Evolutionary conservation across 805 yeast genomes (phyloP).

Genomic region (Pichia insulana): DNA sequence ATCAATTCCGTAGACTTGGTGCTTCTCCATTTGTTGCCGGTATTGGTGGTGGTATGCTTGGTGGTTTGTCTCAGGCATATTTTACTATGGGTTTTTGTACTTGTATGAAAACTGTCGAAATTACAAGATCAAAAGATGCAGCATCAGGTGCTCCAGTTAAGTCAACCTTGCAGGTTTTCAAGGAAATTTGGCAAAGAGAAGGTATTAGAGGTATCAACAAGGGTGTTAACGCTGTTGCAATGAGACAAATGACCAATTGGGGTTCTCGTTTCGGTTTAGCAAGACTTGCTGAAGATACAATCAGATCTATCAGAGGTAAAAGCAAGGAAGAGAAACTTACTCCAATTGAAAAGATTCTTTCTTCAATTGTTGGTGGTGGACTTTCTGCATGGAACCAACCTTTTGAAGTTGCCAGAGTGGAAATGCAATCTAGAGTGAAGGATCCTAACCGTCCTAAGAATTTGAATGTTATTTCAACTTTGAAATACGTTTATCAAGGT

Average conservation of each 20-base stretch:
- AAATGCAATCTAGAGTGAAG: slow-evolving; percentile 90
- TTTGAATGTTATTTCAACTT: slow-evolving; percentile 65
- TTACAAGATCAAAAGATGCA: slow-evolving; percentile 78
- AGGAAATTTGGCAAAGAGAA: slow-evolving; percentile 72
- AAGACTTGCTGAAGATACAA: slow-evolving; percentile 81
- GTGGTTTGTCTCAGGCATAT: slow-evolving; percentile 96
- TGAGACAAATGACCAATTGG: slow-evolving; percentile 98
- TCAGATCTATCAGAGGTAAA: slow-evolving; percentile 54
- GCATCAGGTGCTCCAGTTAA: slow-evolving; percentile 58
- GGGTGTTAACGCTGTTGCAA: slow-evolving; percentile 98
- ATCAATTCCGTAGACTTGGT: slow-evolving; percentile 57
- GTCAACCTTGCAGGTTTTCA: slow-evolving; percentile 78
- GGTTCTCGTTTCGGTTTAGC: slow-evolving; percentile 94
- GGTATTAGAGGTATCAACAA: slow-evolving; percentile 93
- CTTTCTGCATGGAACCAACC: slow-evolving; percentile 98
- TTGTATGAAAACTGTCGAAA: slow-evolving; percentile 98
- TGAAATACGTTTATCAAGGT: slow-evolving; percentile 71
- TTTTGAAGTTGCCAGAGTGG: slow-evolving; percentile 94
- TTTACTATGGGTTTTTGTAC: slow-evolving; percentile 97
- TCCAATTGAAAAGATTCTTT: slow-evolving; percentile 73
- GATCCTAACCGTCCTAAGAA: slow-evolving; percentile 96
- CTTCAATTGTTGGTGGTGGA: slow-evolving; percentile 93
- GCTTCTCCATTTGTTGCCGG: slow-evolving; percentile 72
- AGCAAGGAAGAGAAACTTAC: slow-evolving; percentile 50
- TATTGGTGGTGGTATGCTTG: slow-evolving; percentile 90